These are phyloP conservation scores for Tylopilus sp. DNA, from an alignment of 1,284 basidiomycete species.

Conservation along the genomic window DNA sequence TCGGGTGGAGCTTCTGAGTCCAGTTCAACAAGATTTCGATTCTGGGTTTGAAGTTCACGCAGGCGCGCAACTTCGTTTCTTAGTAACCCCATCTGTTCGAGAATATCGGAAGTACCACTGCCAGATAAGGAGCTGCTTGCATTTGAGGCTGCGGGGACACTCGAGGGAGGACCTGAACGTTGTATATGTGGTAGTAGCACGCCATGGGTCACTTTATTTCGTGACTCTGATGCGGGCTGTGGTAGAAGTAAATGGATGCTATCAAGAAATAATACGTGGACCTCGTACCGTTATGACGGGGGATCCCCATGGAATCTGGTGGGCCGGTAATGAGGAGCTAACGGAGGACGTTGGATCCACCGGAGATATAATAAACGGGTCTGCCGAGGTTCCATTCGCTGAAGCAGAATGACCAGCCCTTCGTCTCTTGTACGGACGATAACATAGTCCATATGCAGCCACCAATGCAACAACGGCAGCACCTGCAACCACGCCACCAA, in stretches of 20 bases:
- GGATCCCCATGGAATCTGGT: neutral
- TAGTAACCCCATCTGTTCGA: conserved; percentile 18
- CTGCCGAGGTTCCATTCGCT: neutral
- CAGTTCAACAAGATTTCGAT: neutral
- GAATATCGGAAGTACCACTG: neutral
- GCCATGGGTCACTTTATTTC: neutral
- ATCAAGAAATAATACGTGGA: neutral
- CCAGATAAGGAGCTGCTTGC: neutral
- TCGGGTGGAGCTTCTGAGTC: neutral
- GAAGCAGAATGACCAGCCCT: no score
- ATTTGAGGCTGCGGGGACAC: no score
- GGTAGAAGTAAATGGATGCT: neutral
- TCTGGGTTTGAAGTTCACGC: conserved; percentile 41
- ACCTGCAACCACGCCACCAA: neutral
- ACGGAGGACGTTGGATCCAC: neutral
- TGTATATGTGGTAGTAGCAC: no score
- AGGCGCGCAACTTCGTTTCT: conserved; percentile 24
- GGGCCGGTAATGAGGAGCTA: neutral
- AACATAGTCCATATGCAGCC: neutral
- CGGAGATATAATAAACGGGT: neutral
- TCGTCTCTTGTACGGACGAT: neutral
- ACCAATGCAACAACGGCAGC: neutral
- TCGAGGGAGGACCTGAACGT: neutral
- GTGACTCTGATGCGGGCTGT: neutral
- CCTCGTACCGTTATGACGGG: neutral